phyloP scores from a whole-genome alignment of 2,329 filamentous ascomycete species.

The Ophiocordyceps camponoti-floridani region DNA sequence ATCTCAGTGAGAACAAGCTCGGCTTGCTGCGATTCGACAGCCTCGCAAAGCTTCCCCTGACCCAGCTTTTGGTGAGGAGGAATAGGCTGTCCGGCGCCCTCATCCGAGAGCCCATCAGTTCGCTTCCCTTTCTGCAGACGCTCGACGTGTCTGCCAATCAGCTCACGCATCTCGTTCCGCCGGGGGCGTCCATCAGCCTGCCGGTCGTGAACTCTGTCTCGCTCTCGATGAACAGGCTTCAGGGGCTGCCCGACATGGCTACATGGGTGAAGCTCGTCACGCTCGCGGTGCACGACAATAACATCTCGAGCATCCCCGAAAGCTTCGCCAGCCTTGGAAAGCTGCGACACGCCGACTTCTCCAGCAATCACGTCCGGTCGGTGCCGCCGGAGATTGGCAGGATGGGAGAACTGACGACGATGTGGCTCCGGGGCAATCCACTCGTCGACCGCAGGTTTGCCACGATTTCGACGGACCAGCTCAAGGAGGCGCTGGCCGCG shows the following conservation, averaged over 20 bases:
- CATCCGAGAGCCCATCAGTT: conserved; percentile 41
- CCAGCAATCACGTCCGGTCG: conserved; percentile 62
- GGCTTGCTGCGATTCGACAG: conserved; percentile 51
- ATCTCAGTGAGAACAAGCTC: conserved; percentile 65
- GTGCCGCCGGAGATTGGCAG: conserved; percentile 60
- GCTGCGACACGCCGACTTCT: conserved; percentile 64
- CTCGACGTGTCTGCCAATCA: conserved; percentile 68
- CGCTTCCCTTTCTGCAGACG: conserved; percentile 47
- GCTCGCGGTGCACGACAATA: conserved; percentile 67
- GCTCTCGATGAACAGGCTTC: conserved; percentile 66
- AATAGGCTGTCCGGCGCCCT: conserved; percentile 62
- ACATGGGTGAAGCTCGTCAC: conserved; percentile 57
- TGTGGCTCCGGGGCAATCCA: conserved; percentile 78
- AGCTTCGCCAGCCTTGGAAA: conserved; percentile 52
- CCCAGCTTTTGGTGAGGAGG: conserved; percentile 56
- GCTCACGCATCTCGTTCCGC: conserved; percentile 34
- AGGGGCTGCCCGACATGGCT: conserved; percentile 53
- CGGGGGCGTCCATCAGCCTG: conserved; percentile 32
- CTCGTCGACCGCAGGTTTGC: conserved; percentile 75
- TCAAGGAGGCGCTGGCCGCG: conserved; percentile 55
- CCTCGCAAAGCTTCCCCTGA: conserved; percentile 49
- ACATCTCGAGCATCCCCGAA: conserved; percentile 53
- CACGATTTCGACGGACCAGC: conserved; percentile 59
- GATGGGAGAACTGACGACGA: conserved; percentile 60
- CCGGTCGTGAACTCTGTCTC: conserved; percentile 58